Evolutionary conservation across 345 rosid species (phyloP), one percentile per base, ranked within the genome.

Genomic region (Capsella bursapastoris): DNA sequence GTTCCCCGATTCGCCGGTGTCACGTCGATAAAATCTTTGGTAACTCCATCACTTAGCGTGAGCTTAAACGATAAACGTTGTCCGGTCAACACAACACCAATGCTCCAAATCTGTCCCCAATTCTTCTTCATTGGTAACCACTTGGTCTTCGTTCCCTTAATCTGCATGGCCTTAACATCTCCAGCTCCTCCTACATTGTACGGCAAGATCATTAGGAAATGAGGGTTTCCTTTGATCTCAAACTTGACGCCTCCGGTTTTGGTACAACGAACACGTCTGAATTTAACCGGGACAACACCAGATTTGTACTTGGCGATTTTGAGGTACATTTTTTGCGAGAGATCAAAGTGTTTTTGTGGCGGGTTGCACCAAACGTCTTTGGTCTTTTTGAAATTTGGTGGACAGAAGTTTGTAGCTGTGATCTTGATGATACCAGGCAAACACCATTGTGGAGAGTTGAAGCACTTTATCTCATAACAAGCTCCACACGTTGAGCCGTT

Each of bases 401-500:
- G 96, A 79, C 91, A 90, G 16, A 86, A 84, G 29, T 90, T 90
- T 11, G 93, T 90, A 16, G 87, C 92, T 0, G 96, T 73, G 37
- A 73, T 66, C 41, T 3, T 73, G 51, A 73, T 65, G 10, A 10
- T 1, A 6, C 66, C 78, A 2, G 65, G 70, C 3, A 65, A 25
- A 49, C 72, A 74, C 78, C 65, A 65, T 27, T 73, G 31, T 27
- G 72, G 72, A 28, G 38, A 7, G 38, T 15, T 13, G 0, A 10
- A 13, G 12, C 72, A 74, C 38, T 27, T 74, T 37, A 74, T 65
- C 78, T 74, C 72, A 15, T 34, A 74, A 57, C 78, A 74, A n/a
- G 72, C 71, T 4, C 77, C 72, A 47, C 72, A 74, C 6, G 27
- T 57, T 7, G 8, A 65, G 0, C 78, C 78, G 3, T 74, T 57